Conservation (phyloP, 73 alveolate species). For the Effrenium voratum region DNA sequence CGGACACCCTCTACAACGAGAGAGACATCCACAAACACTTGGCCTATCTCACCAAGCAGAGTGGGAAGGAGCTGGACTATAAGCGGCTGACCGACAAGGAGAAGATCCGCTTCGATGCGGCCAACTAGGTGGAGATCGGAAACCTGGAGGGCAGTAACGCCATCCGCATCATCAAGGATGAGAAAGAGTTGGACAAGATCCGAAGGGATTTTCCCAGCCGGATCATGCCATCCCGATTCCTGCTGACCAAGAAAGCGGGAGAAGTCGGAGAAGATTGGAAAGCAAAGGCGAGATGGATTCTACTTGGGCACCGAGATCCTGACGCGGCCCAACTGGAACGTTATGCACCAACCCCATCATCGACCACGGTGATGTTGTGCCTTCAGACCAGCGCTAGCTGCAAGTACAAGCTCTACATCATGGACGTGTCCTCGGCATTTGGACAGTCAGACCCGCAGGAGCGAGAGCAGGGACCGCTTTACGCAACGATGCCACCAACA, state of each 20-base stretch:
- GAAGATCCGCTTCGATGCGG: background rate
- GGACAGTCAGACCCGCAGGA: slow-evolving; percentile 8
- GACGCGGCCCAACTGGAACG: background rate
- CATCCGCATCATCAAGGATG: background rate
- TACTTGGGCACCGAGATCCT: slow-evolving; percentile 33
- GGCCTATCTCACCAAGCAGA: background rate
- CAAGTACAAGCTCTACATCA: background rate
- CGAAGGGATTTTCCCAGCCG: background rate
- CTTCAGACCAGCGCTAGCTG: background rate
- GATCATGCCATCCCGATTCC: slow-evolving; percentile 7
- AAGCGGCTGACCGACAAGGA: background rate
- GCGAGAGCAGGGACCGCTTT: slow-evolving; percentile 57
- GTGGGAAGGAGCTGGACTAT: background rate
- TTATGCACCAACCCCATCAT: slow-evolving; percentile 33
- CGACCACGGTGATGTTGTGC: background rate
- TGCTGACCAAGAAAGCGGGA: slow-evolving; percentile 7
- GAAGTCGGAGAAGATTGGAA: slow-evolving; percentile 12
- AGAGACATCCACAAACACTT: background rate
- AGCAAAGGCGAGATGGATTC: slow-evolving; percentile 28
- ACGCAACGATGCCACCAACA: slow-evolving; percentile 1
- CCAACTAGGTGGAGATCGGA: background rate
- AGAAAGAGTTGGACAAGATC: background rate
- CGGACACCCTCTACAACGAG: background rate
- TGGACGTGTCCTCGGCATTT: slow-evolving; percentile 51
- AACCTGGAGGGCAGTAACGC: background rate